These are phyloP conservation scores for Gastrolobium bilobum DNA, from an alignment of 306 rosid genomes.

Conservation along the genomic window DNA sequence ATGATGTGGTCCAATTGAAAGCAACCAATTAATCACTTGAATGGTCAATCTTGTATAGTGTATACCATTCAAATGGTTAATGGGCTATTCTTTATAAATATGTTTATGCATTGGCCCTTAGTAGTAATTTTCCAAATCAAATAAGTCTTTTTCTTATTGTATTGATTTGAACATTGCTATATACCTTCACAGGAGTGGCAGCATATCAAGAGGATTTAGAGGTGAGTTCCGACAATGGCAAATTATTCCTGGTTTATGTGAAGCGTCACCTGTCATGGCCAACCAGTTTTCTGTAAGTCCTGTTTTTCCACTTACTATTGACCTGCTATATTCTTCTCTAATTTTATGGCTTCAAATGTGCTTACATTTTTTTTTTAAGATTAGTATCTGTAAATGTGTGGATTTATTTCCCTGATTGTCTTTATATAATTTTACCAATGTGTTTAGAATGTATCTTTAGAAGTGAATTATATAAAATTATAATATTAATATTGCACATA, in stretches of 20 bases:
- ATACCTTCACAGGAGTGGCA: conserved; percentile 81
- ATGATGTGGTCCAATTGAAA: conserved; percentile 47
- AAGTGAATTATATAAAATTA: conserved; percentile 25
- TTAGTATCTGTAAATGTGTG: not conserved
- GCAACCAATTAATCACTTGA: conserved; percentile 38
- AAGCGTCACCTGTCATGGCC: conserved; percentile 95
- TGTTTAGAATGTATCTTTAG: conserved; percentile 10
- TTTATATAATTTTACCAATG: not conserved
- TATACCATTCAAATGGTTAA: conserved; percentile 38
- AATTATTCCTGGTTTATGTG: conserved; percentile 88
- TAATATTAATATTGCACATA: conserved; percentile 13
- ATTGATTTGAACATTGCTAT: conserved; percentile 40
- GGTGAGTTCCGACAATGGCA: conserved; percentile 99
- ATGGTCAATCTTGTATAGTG: conserved; percentile 39
- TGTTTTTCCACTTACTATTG: conserved; percentile 41
- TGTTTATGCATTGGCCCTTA: conserved; percentile 6
- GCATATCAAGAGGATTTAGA: conserved; percentile 99
- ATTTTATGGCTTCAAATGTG: conserved; percentile 21
- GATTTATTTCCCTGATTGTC: conserved; percentile 25
- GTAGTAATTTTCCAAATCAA: conserved; percentile 3
- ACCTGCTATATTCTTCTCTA: conserved; percentile 45
- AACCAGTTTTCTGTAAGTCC: conserved; percentile 92
- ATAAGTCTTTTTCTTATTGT: conserved; percentile 37
- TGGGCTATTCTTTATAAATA: conserved; percentile 6
- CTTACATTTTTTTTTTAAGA: conserved; percentile 21